phyloP scores from a whole-genome alignment of 2,329 filamentous ascomycete species.

The Aspergillus oerlinghausenensis region DNA sequence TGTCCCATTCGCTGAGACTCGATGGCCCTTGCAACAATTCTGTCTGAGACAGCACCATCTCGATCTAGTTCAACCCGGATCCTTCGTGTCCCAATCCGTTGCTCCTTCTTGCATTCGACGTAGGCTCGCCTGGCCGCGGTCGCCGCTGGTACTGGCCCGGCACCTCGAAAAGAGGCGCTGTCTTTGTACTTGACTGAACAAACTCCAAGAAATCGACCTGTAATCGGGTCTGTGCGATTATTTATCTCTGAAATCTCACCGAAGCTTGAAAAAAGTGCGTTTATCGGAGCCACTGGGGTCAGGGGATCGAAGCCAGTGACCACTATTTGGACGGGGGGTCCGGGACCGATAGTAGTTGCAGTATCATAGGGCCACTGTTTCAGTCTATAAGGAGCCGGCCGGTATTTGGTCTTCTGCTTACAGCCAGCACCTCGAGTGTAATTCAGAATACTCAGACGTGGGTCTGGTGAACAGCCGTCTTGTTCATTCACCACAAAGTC shows the following conservation, averaged over 20 bases:
- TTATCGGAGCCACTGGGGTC: slow-evolving; percentile 58
- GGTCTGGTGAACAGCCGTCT: slow-evolving; percentile 66
- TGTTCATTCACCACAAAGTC: slow-evolving; percentile 53
- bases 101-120: slow-evolving; percentile 69
- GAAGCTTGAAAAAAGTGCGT: slow-evolving; percentile 38
- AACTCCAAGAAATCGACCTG: slow-evolving; percentile 89
- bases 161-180: slow-evolving; percentile 50
- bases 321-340: slow-evolving; percentile 83
- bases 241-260: slow-evolving; percentile 79
- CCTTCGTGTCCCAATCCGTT: slow-evolving; percentile 70
- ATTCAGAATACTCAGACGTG: slow-evolving; percentile 65
- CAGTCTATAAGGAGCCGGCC: slow-evolving; percentile 71
- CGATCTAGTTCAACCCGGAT: slow-evolving; percentile 86
- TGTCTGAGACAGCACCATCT: slow-evolving; percentile 76
- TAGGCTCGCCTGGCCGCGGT: slow-evolving; percentile 74
- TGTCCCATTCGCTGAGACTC: slow-evolving; percentile 59
- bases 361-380: slow-evolving; percentile 78
- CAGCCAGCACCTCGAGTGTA: slow-evolving; percentile 59
- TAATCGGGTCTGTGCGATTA: slow-evolving; percentile 92
- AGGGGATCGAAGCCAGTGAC: slow-evolving; percentile 96
- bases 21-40: slow-evolving; percentile 70
- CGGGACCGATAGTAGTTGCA: slow-evolving; percentile 78
- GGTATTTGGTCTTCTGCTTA: slow-evolving; percentile 65
- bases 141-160: slow-evolving; percentile 59
- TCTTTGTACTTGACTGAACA: slow-evolving; percentile 89